A percentile compares a stretch with the other conserved stretches of the same genome.
These are phyloP conservation scores for Rickenella mellea DNA, from an alignment of 768 basidiomycete species.

Conservation along the genomic window DNA sequence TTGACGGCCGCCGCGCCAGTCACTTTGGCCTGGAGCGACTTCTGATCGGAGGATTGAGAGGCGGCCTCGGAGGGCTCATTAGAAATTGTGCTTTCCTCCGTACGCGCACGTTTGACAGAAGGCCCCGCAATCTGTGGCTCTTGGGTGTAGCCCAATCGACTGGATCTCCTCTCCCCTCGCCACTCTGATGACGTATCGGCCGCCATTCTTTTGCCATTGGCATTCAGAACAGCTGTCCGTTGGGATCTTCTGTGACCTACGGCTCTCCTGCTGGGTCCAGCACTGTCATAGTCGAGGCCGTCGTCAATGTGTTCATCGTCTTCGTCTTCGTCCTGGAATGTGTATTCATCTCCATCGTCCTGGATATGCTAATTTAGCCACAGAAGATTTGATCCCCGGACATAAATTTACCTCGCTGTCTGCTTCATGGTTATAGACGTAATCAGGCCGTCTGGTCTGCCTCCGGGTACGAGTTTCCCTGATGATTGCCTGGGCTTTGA, in stretches of 20 bases:
- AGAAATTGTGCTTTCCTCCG: slow-evolving; percentile 50
- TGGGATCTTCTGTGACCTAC: slow-evolving; percentile 29
- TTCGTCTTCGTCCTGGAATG: slow-evolving; percentile 58
- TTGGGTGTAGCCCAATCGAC: slow-evolving; percentile 47
- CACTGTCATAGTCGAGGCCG: slow-evolving; percentile 29
- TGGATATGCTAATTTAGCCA: slow-evolving; percentile 8
- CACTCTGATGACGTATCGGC: slow-evolving; percentile 48
- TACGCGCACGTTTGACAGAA: slow-evolving; percentile 61
- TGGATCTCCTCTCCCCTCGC: slow-evolving; percentile 69
- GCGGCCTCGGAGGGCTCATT: slow-evolving; percentile 38
- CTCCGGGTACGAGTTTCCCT: slow-evolving; percentile 73
- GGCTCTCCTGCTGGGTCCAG: slow-evolving; percentile 7
- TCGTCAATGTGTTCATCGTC: slow-evolving; percentile 38
- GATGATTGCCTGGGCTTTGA: slow-evolving; percentile 67
- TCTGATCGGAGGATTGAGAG: slow-evolving; percentile 20
- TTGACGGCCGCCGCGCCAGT: slow-evolving; percentile 64
- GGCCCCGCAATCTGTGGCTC: slow-evolving; percentile 46
- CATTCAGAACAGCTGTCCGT: slow-evolving; percentile 34
- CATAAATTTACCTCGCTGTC: slow-evolving; percentile 51
- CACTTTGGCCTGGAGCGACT: slow-evolving; percentile 11
- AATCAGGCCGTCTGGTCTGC: slow-evolving; percentile 66
- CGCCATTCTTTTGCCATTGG: slow-evolving; percentile 41
- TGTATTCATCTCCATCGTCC: slow-evolving; percentile 63
- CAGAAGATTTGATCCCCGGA: not conserved
- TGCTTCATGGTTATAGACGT: slow-evolving; percentile 62